Conservation (phyloP, 306 rosid genomes). For the Cyclanthera cordifolia region DNA sequence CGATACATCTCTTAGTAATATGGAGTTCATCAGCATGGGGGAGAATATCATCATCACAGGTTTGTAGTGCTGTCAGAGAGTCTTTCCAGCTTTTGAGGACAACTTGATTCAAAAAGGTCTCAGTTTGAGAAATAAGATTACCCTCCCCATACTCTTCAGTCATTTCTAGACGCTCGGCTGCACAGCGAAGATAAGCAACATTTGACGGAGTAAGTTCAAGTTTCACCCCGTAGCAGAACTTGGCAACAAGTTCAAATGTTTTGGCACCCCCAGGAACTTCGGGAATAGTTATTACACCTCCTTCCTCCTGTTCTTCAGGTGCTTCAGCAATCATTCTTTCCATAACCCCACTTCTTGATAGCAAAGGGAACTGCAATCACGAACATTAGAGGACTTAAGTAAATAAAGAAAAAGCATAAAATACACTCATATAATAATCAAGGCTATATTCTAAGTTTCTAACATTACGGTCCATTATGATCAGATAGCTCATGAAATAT, state of each 20-base stretch:
- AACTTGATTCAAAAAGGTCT: slow-evolving; percentile 66
- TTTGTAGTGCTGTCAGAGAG: slow-evolving; percentile 79
- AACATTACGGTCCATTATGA: not conserved
- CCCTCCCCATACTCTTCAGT: slow-evolving; percentile 86
- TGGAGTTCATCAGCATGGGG: slow-evolving; percentile 57
- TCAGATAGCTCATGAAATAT: not conserved
- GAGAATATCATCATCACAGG: slow-evolving; percentile 55
- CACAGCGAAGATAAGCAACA: slow-evolving; percentile 77
- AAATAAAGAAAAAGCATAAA: slow-evolving; percentile 14
- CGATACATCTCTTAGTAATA: slow-evolving; percentile 75
- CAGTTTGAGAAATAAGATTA: slow-evolving; percentile 62
- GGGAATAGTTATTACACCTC: slow-evolving; percentile 35
- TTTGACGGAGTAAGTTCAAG: slow-evolving; percentile 89
- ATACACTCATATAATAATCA: not conserved
- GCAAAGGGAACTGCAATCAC: slow-evolving; percentile 89
- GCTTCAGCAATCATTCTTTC: slow-evolving; percentile 71
- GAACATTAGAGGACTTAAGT: slow-evolving; percentile 3
- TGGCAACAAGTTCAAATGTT: slow-evolving; percentile 85
- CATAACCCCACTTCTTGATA: slow-evolving; percentile 90
- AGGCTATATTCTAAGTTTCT: not conserved
- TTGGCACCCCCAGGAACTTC: slow-evolving; percentile 89
- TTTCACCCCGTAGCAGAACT: slow-evolving; percentile 94
- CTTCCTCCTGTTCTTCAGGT: slow-evolving; percentile 60
- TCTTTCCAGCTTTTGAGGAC: slow-evolving; percentile 84
- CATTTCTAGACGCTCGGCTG: slow-evolving; percentile 88